phyloP scores from a whole-genome alignment of 768 basidiomycete genomes.

The Hygrophoropsis aurantiaca region DNA sequence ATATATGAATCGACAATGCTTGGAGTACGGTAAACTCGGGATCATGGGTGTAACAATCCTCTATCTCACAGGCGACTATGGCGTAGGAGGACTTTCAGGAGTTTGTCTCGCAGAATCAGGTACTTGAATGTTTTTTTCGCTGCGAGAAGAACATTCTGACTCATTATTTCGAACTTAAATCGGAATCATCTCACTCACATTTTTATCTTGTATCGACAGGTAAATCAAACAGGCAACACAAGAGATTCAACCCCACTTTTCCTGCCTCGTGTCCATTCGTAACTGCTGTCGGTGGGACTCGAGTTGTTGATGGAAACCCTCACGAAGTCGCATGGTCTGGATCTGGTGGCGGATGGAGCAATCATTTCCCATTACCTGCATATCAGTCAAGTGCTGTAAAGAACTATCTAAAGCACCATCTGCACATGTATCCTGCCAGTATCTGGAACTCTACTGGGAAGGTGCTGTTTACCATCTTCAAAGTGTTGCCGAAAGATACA shows the following conservation, averaged over 20 bases:
- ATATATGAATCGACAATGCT: constrained; percentile 43
- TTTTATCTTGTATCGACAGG: too few relatives aligned
- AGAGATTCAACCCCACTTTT: constrained; percentile 55
- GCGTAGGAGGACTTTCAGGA: constrained; percentile 44
- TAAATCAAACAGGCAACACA: constrained; percentile 42
- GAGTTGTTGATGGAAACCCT: too few relatives aligned
- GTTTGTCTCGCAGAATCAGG: too few relatives aligned
- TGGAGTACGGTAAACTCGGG: constrained; percentile 49
- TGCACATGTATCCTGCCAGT: neutral
- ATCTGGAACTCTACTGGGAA: neutral
- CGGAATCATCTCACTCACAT: too few relatives aligned
- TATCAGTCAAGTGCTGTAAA: constrained; percentile 12
- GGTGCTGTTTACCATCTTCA: too few relatives aligned
- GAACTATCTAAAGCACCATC: constrained; percentile 5
- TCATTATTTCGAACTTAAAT: too few relatives aligned
- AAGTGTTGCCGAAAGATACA: too few relatives aligned
- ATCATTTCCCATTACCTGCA: constrained; percentile 9
- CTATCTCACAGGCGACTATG: constrained; percentile 40
- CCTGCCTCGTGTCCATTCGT: constrained; percentile 59
- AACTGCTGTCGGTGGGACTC: constrained; percentile 66
- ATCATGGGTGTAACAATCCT: constrained; percentile 48
- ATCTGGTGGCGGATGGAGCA: constrained; percentile 10
- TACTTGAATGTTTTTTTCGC: neutral
- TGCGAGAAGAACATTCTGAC: too few relatives aligned
- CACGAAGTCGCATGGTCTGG: constrained; percentile 18